Evolutionary conservation across 495 filamentous ascomycete species (phyloP).

Genomic region (Chaetomium cochliodes): DNA sequence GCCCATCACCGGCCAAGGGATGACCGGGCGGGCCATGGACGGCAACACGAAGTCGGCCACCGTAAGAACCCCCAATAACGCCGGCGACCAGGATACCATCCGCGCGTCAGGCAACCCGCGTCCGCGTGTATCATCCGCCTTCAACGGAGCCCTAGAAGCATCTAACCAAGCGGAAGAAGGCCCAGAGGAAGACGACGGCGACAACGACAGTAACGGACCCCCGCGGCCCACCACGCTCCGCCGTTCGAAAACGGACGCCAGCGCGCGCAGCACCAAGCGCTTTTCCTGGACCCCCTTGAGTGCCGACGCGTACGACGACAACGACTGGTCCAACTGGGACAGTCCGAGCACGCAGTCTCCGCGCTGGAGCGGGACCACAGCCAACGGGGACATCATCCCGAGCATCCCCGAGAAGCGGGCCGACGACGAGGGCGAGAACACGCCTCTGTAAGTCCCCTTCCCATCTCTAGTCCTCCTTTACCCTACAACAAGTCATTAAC

Average conservation of each 20-base stretch:
- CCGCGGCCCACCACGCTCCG: constrained; percentile 25
- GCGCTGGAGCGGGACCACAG: constrained; percentile 51
- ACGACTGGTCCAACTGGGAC: constrained; percentile 74
- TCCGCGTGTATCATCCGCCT: constrained; percentile 26
- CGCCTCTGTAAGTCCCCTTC: constrained; percentile 41
- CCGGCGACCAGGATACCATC: constrained; percentile 38
- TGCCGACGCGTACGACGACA: constrained; percentile 58
- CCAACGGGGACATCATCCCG: constrained; percentile 46
- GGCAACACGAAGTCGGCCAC: constrained; percentile 43
- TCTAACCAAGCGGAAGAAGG: not conserved
- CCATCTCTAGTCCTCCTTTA: not conserved
- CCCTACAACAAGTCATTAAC: not conserved
- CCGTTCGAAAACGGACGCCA: constrained; percentile 35
- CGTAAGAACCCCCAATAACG: constrained; percentile 28
- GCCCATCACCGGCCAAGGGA: constrained; percentile 59
- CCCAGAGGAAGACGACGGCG: not conserved
- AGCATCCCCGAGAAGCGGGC: constrained; percentile 40
- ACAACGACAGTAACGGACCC: constrained; percentile 5
- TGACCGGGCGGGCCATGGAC: constrained; percentile 38
- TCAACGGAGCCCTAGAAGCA: constrained; percentile 27
- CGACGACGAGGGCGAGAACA: constrained; percentile 36
- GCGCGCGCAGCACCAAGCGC: constrained; percentile 40
- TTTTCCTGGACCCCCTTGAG: constrained; percentile 51
- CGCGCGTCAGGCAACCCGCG: constrained; percentile 33
- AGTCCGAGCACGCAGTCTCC: constrained; percentile 52